These are phyloP conservation scores for Quercus rubra DNA, from an alignment of 306 rosid species.

Conservation along the genomic window DNA sequence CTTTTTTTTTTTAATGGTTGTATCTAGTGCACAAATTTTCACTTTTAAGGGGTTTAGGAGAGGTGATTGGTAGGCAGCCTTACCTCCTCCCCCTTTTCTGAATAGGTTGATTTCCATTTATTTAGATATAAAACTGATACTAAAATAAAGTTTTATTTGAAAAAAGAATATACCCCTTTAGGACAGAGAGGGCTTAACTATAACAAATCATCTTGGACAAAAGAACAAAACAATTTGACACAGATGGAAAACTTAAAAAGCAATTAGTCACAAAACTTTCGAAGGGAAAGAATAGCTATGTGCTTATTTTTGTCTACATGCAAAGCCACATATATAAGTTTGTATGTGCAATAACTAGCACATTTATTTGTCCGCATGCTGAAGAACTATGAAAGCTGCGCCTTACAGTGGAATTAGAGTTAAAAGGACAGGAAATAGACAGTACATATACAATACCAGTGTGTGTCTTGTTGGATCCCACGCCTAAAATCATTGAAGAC, in stretches of 20 bases:
- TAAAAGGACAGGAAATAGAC: too few relatives aligned
- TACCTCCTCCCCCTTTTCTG: too few relatives aligned
- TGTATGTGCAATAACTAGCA: not conserved
- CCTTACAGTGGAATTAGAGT: too few relatives aligned
- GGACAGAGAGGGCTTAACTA: not conserved
- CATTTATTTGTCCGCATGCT: too few relatives aligned
- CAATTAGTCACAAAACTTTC: not conserved
- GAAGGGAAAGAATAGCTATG: not conserved
- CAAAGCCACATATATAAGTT: not conserved
- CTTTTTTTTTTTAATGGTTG: too few relatives aligned
- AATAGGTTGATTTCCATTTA: too few relatives aligned
- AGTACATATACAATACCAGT: not conserved
- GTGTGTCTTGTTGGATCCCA: not conserved
- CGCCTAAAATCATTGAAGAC: slow-evolving; percentile 10
- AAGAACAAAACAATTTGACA: not conserved
- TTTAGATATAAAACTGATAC: not conserved
- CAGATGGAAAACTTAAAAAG: too few relatives aligned
- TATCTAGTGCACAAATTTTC: too few relatives aligned
- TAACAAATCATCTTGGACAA: not conserved
- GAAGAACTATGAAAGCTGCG: too few relatives aligned
- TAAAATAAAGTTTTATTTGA: not conserved
- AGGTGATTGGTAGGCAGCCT: too few relatives aligned
- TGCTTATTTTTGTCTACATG: not conserved
- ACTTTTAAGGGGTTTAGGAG: too few relatives aligned
- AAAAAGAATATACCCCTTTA: not conserved